Evolutionary conservation across 2,329 filamentous ascomycete species (phyloP).

Genomic region (Zymoseptoria tritici): DNA sequence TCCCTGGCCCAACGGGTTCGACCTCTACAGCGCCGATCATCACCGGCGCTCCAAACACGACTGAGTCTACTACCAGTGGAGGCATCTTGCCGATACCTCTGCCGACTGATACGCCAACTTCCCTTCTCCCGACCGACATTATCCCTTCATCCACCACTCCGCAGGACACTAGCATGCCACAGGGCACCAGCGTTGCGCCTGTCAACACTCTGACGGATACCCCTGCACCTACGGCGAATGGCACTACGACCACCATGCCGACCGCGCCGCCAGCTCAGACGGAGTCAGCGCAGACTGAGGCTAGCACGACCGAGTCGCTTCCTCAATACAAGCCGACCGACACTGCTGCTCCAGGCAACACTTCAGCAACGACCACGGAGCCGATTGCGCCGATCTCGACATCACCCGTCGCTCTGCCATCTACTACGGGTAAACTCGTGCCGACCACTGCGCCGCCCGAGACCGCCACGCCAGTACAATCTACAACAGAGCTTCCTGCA

Average conservation of each 20-base stretch:
- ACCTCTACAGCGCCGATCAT: background rate
- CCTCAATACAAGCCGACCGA: background rate
- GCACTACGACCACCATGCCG: background rate
- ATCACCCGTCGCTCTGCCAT: background rate
- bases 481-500: conserved; percentile 1
- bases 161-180: background rate
- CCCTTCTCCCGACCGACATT: background rate
- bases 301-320: background rate
- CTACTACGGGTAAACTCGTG: background rate
- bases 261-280: background rate
- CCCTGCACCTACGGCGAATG: background rate
- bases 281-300: background rate
- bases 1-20: background rate
- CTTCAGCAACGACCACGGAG: conserved; percentile 1
- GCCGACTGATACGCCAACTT: background rate
- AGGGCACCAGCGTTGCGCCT: background rate
- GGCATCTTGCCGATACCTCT: background rate
- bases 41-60: background rate
- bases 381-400: background rate
- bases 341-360: conserved; percentile 4
- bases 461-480: conserved; percentile 5
- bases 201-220: background rate
- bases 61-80: conserved; percentile 1
- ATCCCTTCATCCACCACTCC: background rate
- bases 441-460: conserved; percentile 1